Conservation (phyloP, 306 rosid genomes). For the Castanea crenata region DNA sequence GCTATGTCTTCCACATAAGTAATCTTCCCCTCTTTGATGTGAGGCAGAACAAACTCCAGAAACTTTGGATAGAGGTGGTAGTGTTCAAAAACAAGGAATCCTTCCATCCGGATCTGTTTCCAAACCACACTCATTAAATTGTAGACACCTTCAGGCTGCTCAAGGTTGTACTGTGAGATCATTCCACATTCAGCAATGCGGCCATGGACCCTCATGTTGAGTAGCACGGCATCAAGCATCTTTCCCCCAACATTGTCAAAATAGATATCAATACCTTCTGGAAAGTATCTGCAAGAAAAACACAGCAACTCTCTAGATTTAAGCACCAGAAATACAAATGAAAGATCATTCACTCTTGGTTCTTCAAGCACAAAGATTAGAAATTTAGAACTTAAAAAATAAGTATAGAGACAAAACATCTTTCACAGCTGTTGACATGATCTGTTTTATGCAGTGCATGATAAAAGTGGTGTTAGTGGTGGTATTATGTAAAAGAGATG, state of each 20-base stretch:
- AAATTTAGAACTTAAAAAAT: too few species aligned
- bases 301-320: too few species aligned
- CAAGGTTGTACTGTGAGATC: conserved; percentile 47
- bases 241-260: conserved; percentile 39
- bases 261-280: conserved; percentile 25
- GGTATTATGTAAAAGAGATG: too few species aligned
- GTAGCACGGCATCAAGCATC: conserved; percentile 38
- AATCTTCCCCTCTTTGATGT: conserved; percentile 27
- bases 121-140: not conserved
- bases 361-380: too few species aligned
- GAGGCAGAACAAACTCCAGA: conserved; percentile 24
- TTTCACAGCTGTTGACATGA: too few species aligned
- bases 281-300: conserved; percentile 12
- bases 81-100: conserved; percentile 4
- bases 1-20: conserved; percentile 31
- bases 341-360: too few species aligned
- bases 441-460: too few species aligned
- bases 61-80: conserved; percentile 19
- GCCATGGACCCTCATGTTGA: conserved; percentile 27
- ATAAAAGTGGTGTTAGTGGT: too few species aligned
- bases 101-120: conserved; percentile 25
- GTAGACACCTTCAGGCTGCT: conserved; percentile 25
- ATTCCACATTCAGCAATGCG: conserved; percentile 36
- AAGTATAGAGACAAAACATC: too few species aligned
- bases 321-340: too few species aligned